These are phyloP conservation scores for Ogataea dorogensis DNA, from an alignment of 805 yeast species.

Conservation along the genomic window DNA sequence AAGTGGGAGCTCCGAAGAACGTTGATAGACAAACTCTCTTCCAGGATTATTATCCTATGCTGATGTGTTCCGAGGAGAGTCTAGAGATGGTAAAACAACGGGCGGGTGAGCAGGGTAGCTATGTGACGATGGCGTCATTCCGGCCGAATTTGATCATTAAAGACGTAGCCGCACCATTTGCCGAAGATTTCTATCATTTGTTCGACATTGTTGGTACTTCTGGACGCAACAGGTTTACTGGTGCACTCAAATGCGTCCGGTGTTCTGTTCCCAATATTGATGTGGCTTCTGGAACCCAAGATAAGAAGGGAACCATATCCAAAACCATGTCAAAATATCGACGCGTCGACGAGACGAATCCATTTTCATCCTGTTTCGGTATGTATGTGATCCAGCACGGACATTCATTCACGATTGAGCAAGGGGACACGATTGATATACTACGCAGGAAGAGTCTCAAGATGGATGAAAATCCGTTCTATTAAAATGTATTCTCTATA, in stretches of 20 bases:
- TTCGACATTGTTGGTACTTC: constrained; percentile 21
- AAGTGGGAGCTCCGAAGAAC: constrained; percentile 25
- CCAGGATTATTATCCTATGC: constrained; percentile 33
- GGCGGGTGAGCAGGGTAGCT: constrained; percentile 15
- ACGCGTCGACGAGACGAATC: constrained; percentile 30
- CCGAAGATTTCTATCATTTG: constrained; percentile 28
- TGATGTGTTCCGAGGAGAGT: constrained; percentile 27
- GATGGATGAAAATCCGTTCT: constrained; percentile 22
- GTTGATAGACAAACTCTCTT: constrained; percentile 25
- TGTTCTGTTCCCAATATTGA: constrained; percentile 32
- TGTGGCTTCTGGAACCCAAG: constrained; percentile 21
- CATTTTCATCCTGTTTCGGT: constrained; percentile 29
- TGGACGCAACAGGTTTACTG: constrained; percentile 20
- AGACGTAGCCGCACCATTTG: constrained; percentile 25
- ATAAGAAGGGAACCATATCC: constrained; percentile 24
- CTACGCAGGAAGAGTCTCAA: constrained; percentile 15
- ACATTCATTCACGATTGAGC: constrained; percentile 15
- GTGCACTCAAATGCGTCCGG: constrained; percentile 30
- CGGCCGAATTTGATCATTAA: constrained; percentile 30
- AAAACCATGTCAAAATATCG: constrained; percentile 28
- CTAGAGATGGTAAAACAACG: constrained; percentile 13
- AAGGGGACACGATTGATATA: constrained; percentile 30
- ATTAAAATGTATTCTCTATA: constrained; percentile 11
- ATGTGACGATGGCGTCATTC: constrained; percentile 23
- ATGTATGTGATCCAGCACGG: constrained; percentile 29